These are phyloP conservation scores for Beauveria bassiana DNA, from an alignment of 2,329 filamentous ascomycete species.

Conservation along the genomic window DNA sequence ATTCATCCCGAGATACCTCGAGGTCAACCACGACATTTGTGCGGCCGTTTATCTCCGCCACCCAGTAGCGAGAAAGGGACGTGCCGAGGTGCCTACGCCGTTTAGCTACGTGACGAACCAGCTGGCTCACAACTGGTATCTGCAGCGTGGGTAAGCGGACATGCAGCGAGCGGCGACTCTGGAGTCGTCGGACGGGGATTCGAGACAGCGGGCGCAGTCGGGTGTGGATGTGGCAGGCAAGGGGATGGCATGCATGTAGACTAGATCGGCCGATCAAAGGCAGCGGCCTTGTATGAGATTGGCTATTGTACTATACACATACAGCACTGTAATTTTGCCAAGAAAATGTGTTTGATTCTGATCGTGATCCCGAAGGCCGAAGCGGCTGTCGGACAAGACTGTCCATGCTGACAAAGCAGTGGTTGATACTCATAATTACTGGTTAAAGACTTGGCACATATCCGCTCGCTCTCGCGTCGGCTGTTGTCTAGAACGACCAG, in stretches of 20 bases:
- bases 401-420: neutral
- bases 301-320: slow-evolving; percentile 6
- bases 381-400: too few relatives aligned
- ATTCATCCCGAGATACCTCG: slow-evolving; percentile 89
- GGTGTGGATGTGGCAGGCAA: neutral
- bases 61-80: slow-evolving; percentile 76
- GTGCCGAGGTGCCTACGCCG: slow-evolving; percentile 78
- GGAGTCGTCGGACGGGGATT: neutral
- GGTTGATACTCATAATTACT: neutral
- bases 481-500: neutral
- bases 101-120: slow-evolving; percentile 65
- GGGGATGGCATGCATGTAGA: slow-evolving; percentile 7
- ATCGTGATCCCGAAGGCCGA: too few relatives aligned
- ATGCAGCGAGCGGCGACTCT: neutral
- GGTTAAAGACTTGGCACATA: neutral
- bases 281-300: slow-evolving; percentile 3
- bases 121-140: slow-evolving; percentile 89
- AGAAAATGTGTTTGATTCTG: too few relatives aligned
- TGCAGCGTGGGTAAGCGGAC: slow-evolving; percentile 60
- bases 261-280: neutral
- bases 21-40: slow-evolving; percentile 97
- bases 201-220: neutral
- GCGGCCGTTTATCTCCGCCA: slow-evolving; percentile 91
- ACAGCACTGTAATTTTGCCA: slow-evolving; percentile 1
- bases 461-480: neutral